Base-by-base conservation (phyloP, 2,329 filamentous ascomycete species). In the Colletotrichum eremochloae region DNA sequence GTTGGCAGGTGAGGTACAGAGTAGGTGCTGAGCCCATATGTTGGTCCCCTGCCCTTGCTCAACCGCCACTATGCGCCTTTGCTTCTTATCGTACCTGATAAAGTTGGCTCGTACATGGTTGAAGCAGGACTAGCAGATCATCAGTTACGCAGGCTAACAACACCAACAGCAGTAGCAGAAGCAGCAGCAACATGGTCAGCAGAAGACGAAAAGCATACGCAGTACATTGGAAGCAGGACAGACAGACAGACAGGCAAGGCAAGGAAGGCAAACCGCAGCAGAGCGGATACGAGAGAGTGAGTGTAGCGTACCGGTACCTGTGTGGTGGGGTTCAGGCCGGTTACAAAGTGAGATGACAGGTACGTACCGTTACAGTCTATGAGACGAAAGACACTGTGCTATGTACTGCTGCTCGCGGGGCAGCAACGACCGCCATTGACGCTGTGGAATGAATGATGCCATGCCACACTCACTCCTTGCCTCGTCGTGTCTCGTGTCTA, bases 251-350 rank as follows among this genome's bases (percentile, higher is more conserved):
- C 24, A 55, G 24, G 52, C 20, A 48, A n/a, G 40, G 40, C 40
- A 8, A 44, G 42, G 42, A 44, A 20, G 42, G 40, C 12, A 42
- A 36, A 42, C 40, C 40, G 18, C 42, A 44, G 58, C 67, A 46
- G 11, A 55, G 40, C n/a, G 65, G 52, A 53, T 68, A 61, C 66
- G 69, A 72, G 67, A 61, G 24, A 24, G 24, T 24, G 24, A 24
- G 24, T 24, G 24, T 24, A 24, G 24, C 24, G 24, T 24, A 24
- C 24, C 24, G 24, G 24, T 24, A 24, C 24, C 24, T 24, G 70
- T 72, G 70, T 72, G 57, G 70, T 72, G 70, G 70, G 70, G 70
- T 72, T 65, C 52, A 31, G 53, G 53, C 63, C 40, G 36, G 63
- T 36, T 46, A 44, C 40, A 57, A 40, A 61, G 69, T 69, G 66